Conservation (phyloP, 1,284 basidiomycete species). For the Prillingera fragicola region DNA sequence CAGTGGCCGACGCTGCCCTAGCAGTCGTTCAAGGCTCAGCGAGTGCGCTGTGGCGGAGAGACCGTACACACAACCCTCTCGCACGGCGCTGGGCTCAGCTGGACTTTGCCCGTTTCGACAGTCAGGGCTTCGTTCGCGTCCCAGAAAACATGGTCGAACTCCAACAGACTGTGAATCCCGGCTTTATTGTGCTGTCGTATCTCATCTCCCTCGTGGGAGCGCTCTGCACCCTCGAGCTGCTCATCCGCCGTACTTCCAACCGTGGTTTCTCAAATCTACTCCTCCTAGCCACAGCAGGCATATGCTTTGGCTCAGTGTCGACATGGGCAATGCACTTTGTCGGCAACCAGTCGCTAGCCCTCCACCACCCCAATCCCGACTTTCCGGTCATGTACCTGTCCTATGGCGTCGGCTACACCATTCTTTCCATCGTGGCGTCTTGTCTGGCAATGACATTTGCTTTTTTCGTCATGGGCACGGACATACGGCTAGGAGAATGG, state of each 20-base stretch:
- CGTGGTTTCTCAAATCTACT: constrained; percentile 44
- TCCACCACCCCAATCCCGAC: constrained; percentile 36
- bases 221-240: constrained; percentile 49
- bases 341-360: constrained; percentile 49
- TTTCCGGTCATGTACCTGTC: constrained; percentile 38
- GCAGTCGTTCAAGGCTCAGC: constrained; percentile 1
- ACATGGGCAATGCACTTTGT: constrained; percentile 51
- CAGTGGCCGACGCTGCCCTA: not conserved
- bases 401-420: constrained; percentile 48
- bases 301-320: constrained; percentile 49
- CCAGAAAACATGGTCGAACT: constrained; percentile 23
- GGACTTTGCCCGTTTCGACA: not conserved
- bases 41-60: not conserved
- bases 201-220: constrained; percentile 48
- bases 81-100: not conserved
- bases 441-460: constrained; percentile 49
- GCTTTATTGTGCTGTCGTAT: constrained; percentile 48
- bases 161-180: constrained; percentile 36
- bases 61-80: not conserved
- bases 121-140: not conserved
- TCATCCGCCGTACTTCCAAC: constrained; percentile 47
- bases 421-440: constrained; percentile 48
- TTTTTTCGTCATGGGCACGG: constrained; percentile 50
- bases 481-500: constrained; percentile 21
- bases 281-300: constrained; percentile 46